A percentile compares a stretch with the other conserved stretches of the same genome.
phyloP scores from a whole-genome alignment of 179 eudicot species.

The Amaranthus tricolor region DNA sequence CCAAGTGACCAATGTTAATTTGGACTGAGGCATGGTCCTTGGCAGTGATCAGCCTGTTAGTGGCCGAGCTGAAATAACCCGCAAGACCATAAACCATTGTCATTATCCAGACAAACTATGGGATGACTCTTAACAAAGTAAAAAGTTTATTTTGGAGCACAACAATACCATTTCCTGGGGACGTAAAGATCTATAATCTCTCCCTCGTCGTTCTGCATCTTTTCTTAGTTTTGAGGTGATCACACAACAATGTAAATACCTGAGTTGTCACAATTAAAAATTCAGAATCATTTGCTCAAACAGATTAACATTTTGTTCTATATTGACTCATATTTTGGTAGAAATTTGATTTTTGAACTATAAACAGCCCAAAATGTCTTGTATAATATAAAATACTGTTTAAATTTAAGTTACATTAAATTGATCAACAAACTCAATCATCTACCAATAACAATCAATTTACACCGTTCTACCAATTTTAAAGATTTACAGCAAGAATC shows the following conservation, averaged over 20 bases:
- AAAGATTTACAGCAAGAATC: too few species aligned
- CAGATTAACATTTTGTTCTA: not conserved
- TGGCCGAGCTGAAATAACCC: conserved; percentile 46
- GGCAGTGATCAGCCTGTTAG: conserved; percentile 61
- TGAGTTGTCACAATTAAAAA: not conserved
- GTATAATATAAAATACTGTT: too few species aligned
- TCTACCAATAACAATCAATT: not conserved
- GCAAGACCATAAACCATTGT: not conserved
- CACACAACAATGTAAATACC: conserved; percentile 22
- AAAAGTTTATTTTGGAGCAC: not conserved
- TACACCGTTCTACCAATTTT: not conserved
- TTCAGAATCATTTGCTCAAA: not conserved
- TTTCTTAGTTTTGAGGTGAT: conserved; percentile 18
- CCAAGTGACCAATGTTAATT: conserved; percentile 58
- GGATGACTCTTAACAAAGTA: not conserved
- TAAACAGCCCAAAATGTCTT: not conserved
- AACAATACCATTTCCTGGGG: conserved; percentile 68
- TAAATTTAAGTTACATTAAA: not conserved
- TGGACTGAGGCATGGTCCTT: conserved; percentile 76
- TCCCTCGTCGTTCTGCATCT: conserved; percentile 82
- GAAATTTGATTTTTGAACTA: not conserved
- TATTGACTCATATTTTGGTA: too few species aligned
- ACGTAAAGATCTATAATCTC: conserved; percentile 66
- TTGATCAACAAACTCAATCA: not conserved
- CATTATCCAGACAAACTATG: not conserved